phyloP scores from a whole-genome alignment of 805 yeast species.

The Cyberlindnera xishuangbannaensis region DNA sequence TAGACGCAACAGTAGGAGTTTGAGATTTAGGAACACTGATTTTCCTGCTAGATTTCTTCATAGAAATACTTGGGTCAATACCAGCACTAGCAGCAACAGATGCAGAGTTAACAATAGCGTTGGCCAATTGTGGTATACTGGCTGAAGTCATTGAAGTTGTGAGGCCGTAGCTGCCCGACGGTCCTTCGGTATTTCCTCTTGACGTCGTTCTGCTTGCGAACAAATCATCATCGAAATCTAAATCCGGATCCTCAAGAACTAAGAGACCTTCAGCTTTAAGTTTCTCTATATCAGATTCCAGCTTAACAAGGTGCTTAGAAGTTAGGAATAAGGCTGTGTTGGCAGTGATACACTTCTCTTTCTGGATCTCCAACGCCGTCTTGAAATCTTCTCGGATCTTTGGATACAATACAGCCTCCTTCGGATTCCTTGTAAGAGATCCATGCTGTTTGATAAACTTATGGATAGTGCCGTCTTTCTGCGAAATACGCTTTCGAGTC shows the following conservation, averaged over 20 bases:
- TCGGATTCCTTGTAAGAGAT: conserved; percentile 72
- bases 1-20: conserved; percentile 11
- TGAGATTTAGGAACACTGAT: conserved; percentile 6
- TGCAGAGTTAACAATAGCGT: conserved; percentile 8
- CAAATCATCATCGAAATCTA: conserved; percentile 29
- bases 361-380: conserved; percentile 55
- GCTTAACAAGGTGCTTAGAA: conserved; percentile 63
- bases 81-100: conserved; percentile 8
- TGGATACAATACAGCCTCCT: conserved; percentile 61
- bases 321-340: conserved; percentile 78
- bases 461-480: conserved; percentile 74
- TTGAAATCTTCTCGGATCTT: conserved; percentile 67
- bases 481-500: conserved; percentile 56
- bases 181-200: conserved; percentile 24
- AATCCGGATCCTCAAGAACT: conserved; percentile 39
- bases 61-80: conserved; percentile 1
- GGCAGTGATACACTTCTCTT: conserved; percentile 72
- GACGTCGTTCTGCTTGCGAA: conserved; percentile 27
- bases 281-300: conserved; percentile 71
- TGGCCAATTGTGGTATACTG: conserved; percentile 2
- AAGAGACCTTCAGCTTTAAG: conserved; percentile 78
- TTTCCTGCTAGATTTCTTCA: conserved; percentile 9
- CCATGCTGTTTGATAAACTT: conserved; percentile 82
- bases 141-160: neutral
- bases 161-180: neutral